phyloP scores from a whole-genome alignment of 768 basidiomycete species.

The Hericium erinaceus region DNA sequence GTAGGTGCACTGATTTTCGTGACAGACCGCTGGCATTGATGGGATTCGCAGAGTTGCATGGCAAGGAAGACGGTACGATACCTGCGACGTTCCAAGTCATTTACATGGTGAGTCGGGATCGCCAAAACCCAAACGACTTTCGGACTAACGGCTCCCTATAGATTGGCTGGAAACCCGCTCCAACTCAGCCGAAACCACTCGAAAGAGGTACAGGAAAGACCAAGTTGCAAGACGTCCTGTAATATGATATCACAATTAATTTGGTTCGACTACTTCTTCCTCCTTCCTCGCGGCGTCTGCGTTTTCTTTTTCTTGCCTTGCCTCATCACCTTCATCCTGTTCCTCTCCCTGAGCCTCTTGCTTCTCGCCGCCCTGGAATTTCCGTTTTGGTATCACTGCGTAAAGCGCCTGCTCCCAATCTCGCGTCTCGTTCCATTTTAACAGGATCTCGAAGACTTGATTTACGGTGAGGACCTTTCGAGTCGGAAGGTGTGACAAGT shows the following conservation, averaged over 20 bases:
- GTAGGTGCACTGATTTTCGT: conserved; percentile 28
- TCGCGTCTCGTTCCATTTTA: conserved; percentile 79
- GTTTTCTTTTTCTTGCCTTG: not conserved
- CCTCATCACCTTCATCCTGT: not conserved
- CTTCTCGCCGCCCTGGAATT: conserved; percentile 51
- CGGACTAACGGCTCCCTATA: conserved; percentile 17
- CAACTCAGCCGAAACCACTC: conserved; percentile 56
- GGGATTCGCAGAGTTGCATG: conserved; percentile 62
- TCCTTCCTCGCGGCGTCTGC: not conserved
- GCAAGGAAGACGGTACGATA: conserved; percentile 70
- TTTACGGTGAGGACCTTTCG: conserved; percentile 97
- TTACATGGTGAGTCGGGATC: conserved; percentile 58
- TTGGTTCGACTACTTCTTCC: not conserved
- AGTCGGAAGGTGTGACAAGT: conserved; percentile 72
- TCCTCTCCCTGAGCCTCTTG: conserved; percentile 2
- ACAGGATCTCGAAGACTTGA: conserved; percentile 86
- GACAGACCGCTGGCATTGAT: not conserved
- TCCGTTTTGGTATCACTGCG: conserved; percentile 86
- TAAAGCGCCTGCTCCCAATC: conserved; percentile 85
- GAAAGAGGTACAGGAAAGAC: conserved; percentile 53
- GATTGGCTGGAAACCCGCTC: conserved; percentile 81
- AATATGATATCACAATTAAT: conserved; percentile 5
- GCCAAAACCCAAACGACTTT: not conserved
- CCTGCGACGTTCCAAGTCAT: conserved; percentile 97
- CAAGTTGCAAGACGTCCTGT: conserved; percentile 54